Evolutionary conservation across 805 yeast species (phyloP).

Genomic region (Saccharomyces paradoxus): DNA sequence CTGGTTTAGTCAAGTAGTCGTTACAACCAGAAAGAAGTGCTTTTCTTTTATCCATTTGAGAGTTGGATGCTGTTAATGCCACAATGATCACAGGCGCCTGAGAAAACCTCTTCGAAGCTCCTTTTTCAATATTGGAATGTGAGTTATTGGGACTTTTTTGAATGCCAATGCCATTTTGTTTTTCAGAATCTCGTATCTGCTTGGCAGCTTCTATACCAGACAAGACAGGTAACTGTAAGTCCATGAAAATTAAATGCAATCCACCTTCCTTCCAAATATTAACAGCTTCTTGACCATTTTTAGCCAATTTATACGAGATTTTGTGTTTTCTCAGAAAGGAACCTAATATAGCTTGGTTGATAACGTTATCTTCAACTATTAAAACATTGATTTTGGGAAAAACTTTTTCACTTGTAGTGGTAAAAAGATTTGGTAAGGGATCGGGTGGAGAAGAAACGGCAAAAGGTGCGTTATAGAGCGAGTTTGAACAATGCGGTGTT

Average conservation of each 20-base stretch:
- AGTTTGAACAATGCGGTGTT: neutral
- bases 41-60: constrained; percentile 75
- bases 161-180: constrained; percentile 64
- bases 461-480: neutral
- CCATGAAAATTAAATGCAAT: constrained; percentile 91
- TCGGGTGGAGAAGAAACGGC: neutral
- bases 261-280: constrained; percentile 94
- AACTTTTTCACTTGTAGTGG: constrained; percentile 43
- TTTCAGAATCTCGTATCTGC: constrained; percentile 80
- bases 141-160: constrained; percentile 6
- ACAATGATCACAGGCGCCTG: constrained; percentile 93
- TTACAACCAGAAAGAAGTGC: constrained; percentile 97
- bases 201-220: constrained; percentile 93
- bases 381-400: constrained; percentile 83
- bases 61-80: constrained; percentile 88
- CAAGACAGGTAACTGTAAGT: constrained; percentile 90
- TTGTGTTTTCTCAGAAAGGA: constrained; percentile 79
- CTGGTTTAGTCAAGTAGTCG: constrained; percentile 93
- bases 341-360: constrained; percentile 85
- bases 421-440: neutral
- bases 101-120: neutral
- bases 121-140: neutral
- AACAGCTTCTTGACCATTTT: constrained; percentile 90
- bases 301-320: constrained; percentile 78
- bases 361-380: constrained; percentile 93